These are phyloP conservation scores for Eutypa lata DNA, from an alignment of 2,329 filamentous ascomycete species.

Conservation along the genomic window DNA sequence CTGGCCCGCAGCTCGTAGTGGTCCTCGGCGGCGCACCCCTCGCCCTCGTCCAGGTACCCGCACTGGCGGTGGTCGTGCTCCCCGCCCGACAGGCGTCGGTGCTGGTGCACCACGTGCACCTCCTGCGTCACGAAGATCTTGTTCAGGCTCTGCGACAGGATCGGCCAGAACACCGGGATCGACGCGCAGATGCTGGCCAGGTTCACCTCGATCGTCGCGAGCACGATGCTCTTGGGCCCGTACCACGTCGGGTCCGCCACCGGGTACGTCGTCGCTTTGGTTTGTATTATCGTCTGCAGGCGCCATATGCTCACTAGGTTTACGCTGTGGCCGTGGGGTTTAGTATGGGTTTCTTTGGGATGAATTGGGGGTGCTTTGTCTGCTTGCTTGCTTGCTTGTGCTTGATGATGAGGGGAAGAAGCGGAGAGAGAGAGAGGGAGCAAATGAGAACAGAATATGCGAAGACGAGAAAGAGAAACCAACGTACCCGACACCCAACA, in stretches of 20 bases:
- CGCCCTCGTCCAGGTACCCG: constrained; percentile 2
- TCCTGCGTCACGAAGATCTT: constrained; percentile 35
- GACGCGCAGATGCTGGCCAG: constrained; percentile 30
- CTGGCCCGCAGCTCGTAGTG: constrained; percentile 10
- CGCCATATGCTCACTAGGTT: constrained; percentile 30
- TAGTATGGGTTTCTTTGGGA: neutral
- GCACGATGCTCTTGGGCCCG: constrained; percentile 28
- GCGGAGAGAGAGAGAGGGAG: neutral
- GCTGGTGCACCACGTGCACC: constrained; percentile 28
- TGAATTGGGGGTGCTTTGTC: neutral
- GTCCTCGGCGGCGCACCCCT: constrained; percentile 1
- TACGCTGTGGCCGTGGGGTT: constrained; percentile 14
- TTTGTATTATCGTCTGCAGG: constrained; percentile 25
- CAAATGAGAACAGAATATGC: neutral
- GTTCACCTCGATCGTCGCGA: constrained; percentile 32
- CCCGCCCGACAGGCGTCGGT: constrained; percentile 20
- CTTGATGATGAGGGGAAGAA: too few relatives aligned
- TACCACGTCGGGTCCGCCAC: constrained; percentile 35
- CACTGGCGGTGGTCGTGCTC: neutral
- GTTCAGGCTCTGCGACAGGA: constrained; percentile 24
- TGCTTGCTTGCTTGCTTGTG: too few relatives aligned
- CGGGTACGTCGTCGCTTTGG: constrained; percentile 29
- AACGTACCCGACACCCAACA: constrained; percentile 30
- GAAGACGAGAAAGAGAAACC: neutral
- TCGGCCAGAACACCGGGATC: constrained; percentile 31